A percentile compares a stretch with the other conserved stretches of the same genome.
These are phyloP conservation scores for Hondaea fermentalgiana DNA, from an alignment of 108 stramenopile genomes.

Conservation along the genomic window DNA sequence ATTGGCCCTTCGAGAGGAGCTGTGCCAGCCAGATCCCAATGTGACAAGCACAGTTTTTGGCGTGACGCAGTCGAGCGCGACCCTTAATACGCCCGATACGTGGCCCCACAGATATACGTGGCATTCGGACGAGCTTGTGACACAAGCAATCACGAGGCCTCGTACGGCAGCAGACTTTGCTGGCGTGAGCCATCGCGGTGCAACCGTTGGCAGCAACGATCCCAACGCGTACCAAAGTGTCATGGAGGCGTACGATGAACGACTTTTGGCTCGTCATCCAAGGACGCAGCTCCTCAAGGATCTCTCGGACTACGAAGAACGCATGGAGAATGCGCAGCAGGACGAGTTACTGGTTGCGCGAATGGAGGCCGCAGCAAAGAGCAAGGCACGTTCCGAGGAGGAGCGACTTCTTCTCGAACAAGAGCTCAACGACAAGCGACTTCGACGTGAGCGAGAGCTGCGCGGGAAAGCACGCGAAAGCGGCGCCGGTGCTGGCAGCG, in stretches of 20 bases:
- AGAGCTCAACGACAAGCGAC: background rate
- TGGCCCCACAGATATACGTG: slow-evolving; percentile 8
- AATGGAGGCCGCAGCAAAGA: background rate
- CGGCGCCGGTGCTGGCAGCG: background rate
- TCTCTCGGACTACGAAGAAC: background rate
- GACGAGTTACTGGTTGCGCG: background rate
- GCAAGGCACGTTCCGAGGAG: background rate
- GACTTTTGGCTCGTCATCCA: background rate
- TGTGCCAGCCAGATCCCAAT: background rate
- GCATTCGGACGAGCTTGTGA: background rate
- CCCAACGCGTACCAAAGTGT: background rate
- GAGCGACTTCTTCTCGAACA: background rate
- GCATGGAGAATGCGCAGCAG: background rate
- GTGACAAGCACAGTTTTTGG: background rate
- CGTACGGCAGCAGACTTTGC: background rate
- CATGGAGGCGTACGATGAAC: background rate
- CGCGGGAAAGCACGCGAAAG: background rate
- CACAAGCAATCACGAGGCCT: background rate
- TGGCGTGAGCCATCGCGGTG: background rate
- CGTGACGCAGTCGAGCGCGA: background rate
- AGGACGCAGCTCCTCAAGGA: background rate
- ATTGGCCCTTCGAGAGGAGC: background rate
- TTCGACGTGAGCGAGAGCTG: background rate
- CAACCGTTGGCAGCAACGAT: background rate
- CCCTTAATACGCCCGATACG: background rate